A percentile compares a stretch with the other conserved stretches of the same genome.
phyloP scores from a whole-genome alignment of 371 early-diverging fungal species.

The Apophysomyces ossiformis region DNA sequence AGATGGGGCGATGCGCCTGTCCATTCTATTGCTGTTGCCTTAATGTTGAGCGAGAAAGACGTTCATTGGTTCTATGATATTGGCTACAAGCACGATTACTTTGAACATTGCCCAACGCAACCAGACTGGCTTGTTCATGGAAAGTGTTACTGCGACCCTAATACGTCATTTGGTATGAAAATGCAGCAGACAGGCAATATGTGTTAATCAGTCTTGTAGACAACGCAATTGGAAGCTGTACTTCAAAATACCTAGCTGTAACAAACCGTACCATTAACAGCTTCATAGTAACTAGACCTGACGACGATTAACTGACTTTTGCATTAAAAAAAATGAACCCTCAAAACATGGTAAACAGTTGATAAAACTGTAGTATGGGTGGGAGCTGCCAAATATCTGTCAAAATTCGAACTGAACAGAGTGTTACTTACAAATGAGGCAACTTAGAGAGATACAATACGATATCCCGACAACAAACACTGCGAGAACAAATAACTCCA shows the following conservation, averaged over 20 bases:
- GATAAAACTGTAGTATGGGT: no score
- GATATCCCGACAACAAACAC: no score
- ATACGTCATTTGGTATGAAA: constrained; percentile 39
- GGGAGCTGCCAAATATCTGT: no score
- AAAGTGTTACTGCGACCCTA: constrained; percentile 62
- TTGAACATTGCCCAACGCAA: constrained; percentile 72
- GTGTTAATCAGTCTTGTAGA: constrained; percentile 8
- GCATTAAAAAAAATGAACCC: not conserved
- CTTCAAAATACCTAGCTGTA: constrained; percentile 27
- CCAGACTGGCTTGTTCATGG: constrained; percentile 44
- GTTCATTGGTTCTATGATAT: constrained; percentile 93
- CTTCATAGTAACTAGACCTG: constrained; percentile 33
- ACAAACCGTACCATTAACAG: constrained; percentile 31
- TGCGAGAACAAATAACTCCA: no score
- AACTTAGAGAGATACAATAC: no score
- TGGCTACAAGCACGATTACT: constrained; percentile 75
- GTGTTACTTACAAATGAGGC: no score
- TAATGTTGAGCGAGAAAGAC: constrained; percentile 76
- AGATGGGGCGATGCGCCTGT: constrained; percentile 97
- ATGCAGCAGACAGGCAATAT: not conserved
- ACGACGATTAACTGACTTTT: constrained; percentile 11
- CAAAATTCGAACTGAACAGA: no score
- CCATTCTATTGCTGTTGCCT: constrained; percentile 85
- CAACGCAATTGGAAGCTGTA: constrained; percentile 32
- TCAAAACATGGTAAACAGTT: not conserved